phyloP scores from a whole-genome alignment of 2,329 filamentous ascomycete genomes.

The Hypoxylon sp. region DNA sequence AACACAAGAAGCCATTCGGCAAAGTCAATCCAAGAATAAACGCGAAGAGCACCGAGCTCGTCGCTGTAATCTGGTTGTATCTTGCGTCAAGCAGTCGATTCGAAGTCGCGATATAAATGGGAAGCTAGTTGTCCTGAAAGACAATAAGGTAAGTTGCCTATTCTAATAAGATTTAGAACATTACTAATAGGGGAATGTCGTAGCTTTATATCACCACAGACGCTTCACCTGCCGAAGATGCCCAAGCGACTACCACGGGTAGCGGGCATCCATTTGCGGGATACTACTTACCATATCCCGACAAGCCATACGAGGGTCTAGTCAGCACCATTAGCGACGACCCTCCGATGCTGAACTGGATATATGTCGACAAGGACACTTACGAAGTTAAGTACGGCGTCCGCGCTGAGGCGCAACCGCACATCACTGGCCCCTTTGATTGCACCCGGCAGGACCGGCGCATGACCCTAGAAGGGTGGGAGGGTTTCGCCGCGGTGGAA shows the following conservation, averaged over 20 bases:
- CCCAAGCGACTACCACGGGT: conserved; percentile 44
- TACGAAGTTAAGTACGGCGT: conserved; percentile 63
- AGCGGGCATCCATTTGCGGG: conserved; percentile 67
- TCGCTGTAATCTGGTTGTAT: conserved; percentile 62
- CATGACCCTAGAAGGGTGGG: conserved; percentile 63
- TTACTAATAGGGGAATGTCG: conserved; percentile 16
- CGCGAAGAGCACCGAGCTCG: conserved; percentile 64
- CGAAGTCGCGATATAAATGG: conserved; percentile 60
- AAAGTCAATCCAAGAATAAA: conserved; percentile 63
- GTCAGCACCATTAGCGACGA: conserved; percentile 64
- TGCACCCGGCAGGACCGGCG: conserved; percentile 66
- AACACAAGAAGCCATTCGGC: conserved; percentile 63
- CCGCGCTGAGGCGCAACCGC: conserved; percentile 58
- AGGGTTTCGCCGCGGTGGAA: conserved; percentile 64
- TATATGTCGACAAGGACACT: conserved; percentile 61
- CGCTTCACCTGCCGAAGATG: conserved; percentile 45
- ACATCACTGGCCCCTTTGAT: conserved; percentile 64
- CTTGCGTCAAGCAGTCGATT: conserved; percentile 59
- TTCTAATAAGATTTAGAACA: not conserved
- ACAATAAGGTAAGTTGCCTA: conserved; percentile 56
- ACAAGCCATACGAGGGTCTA: conserved; percentile 60
- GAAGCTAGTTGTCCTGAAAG: conserved; percentile 59
- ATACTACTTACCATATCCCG: conserved; percentile 70
- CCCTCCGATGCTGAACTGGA: conserved; percentile 65
- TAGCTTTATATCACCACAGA: conserved; percentile 63